Base-by-base conservation (phyloP, 306 rosid species). In the Malus asiatica region DNA sequence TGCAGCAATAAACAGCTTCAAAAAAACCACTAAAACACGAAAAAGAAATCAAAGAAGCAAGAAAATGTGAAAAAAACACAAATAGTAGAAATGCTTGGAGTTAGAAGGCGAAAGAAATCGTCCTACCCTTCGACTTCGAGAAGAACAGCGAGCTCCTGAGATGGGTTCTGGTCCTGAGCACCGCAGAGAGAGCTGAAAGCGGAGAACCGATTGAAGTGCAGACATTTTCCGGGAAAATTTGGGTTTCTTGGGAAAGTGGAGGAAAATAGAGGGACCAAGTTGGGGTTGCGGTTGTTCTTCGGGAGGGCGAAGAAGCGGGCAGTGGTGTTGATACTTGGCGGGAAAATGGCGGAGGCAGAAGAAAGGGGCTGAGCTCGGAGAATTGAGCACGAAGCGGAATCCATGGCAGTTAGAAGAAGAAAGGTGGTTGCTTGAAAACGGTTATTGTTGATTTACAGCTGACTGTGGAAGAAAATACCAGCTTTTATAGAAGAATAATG, bases 111-210 rank as follows among this genome's bases (percentile, higher is more conserved):
- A 33, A 72, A 44, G 73, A 72, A 8, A 66, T 75, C 66, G 59
- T 16, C 66, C 80, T 55, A 95, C 97, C 97, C 97, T 33, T 95
- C 93, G 68, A 95, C 89, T 87, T 95, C 97, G 77, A 95, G 97
- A 82, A 95, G 92, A 74, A 95, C 84, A 7, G 92, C 97, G 58
- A 90, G 82, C 74, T 89, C 78, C 71, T 35, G 83, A 46, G 96
- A 72, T 5, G 91, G 10, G 61, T 66, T 59, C 73, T 66, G 61
- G 69, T 51, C 8, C 63, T 59, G 70, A 16, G 78, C 35, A 80
- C 77, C 33, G 71, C 89, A 83, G 33, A 76, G 59, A 3, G 88
- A 84, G 86, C 84, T 76, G 71, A 65, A 74, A 77, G 89, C 75
- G 22, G 86, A 11, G 68, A 83, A 57, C 25, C 75, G 76, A 53